These are phyloP conservation scores for Nemania bipapillata DNA, from an alignment of 2,329 filamentous ascomycete species.

Conservation along the genomic window DNA sequence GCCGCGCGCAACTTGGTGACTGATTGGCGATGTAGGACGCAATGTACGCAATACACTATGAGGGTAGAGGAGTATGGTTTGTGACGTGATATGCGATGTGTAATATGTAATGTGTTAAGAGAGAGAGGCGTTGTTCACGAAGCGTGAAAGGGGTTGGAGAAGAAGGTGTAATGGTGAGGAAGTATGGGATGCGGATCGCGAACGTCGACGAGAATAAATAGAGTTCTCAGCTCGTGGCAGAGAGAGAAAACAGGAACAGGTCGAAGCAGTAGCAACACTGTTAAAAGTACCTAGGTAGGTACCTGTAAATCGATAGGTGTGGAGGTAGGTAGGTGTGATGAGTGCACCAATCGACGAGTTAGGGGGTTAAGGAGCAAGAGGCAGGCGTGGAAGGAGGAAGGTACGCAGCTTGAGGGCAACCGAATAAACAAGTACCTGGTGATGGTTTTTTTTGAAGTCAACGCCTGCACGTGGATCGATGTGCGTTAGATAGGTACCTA, in stretches of 20 bases:
- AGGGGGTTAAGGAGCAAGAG: neutral
- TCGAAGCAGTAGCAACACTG: neutral
- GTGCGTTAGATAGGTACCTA: no score
- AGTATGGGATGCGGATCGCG: neutral
- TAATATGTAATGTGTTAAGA: neutral
- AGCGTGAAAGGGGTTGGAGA: neutral
- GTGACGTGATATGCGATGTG: neutral
- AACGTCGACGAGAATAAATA: neutral
- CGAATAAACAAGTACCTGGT: neutral
- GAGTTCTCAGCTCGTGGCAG: neutral
- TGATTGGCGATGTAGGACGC: slow-evolving; percentile 6
- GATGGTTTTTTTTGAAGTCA: neutral
- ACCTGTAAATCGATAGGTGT: neutral
- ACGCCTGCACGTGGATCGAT: neutral
- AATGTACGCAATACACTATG: slow-evolving; percentile 16
- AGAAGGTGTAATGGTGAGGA: neutral
- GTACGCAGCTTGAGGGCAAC: neutral
- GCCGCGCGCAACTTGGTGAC: slow-evolving; percentile 12
- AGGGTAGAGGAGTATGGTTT: neutral
- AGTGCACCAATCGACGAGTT: neutral
- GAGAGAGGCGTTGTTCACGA: neutral
- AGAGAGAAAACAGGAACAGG: neutral
- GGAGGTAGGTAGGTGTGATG: neutral
- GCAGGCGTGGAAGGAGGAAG: neutral
- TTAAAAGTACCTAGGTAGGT: neutral